phyloP scores from a whole-genome alignment of 352 stramenopile genomes.

The Globisporangium megalacanthum region DNA sequence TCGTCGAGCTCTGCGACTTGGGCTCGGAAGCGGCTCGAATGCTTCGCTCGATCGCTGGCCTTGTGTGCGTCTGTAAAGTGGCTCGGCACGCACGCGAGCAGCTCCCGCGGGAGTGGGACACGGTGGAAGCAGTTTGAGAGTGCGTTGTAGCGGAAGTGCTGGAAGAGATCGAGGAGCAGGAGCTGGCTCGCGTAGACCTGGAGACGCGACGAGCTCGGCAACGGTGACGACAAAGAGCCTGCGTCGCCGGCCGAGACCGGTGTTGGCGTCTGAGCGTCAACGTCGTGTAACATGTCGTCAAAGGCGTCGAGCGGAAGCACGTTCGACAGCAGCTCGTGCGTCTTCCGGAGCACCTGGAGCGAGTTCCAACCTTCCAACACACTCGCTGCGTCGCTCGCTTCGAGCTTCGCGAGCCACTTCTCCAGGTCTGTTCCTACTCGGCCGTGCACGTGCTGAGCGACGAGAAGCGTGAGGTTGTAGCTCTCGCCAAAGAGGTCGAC shows the following conservation, averaged over 20 bases:
- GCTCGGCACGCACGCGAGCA: conserved; percentile 18
- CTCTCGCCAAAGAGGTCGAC: conserved; percentile 58
- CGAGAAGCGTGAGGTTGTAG: conserved; percentile 50
- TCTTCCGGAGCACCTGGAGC: conserved; percentile 28
- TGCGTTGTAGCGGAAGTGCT: conserved; percentile 48
- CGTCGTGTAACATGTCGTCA: conserved; percentile 26
- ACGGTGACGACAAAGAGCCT: not conserved
- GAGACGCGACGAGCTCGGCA: conserved; percentile 28
- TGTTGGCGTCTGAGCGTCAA: conserved; percentile 20
- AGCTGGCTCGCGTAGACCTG: conserved; percentile 37
- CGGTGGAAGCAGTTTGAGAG: conserved; percentile 34
- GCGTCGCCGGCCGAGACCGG: conserved; percentile 13
- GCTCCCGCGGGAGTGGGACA: conserved; percentile 20
- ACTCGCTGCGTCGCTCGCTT: conserved; percentile 40
- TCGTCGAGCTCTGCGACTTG: conserved; percentile 3
- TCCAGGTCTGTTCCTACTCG: conserved; percentile 57
- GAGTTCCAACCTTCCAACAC: conserved; percentile 44
- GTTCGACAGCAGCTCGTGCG: conserved; percentile 23
- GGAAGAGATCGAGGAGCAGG: conserved; percentile 53
- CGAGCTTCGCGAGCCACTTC: conserved; percentile 40
- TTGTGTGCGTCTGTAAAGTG: conserved; percentile 18
- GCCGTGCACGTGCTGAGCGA: conserved; percentile 47
- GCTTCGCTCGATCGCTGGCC: not conserved
- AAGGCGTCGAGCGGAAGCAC: conserved; percentile 21
- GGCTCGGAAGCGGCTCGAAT: conserved; percentile 5